These are phyloP conservation scores for Cicer pinnatifidum DNA, from an alignment of 306 rosid species.

Conservation along the genomic window DNA sequence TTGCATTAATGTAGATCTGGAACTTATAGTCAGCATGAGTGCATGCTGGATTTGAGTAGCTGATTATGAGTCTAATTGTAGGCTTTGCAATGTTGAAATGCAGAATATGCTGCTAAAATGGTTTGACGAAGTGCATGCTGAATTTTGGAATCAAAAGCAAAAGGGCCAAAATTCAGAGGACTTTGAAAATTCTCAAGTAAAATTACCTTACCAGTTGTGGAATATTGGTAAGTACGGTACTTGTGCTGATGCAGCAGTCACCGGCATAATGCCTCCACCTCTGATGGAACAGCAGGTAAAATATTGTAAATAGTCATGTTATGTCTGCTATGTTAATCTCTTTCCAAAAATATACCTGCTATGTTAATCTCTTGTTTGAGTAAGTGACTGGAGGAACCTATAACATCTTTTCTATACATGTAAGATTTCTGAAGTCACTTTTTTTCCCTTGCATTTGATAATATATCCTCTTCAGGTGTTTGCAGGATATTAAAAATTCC, in stretches of 20 bases:
- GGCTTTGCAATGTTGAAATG: constrained; percentile 47
- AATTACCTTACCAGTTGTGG: constrained; percentile 82
- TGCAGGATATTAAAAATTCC: constrained; percentile 13
- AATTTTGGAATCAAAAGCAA: constrained; percentile 63
- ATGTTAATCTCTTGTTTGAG: too few species aligned
- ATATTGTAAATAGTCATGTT: constrained; percentile 2
- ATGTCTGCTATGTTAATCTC: not conserved
- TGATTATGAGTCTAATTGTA: constrained; percentile 42
- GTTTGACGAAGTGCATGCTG: constrained; percentile 71
- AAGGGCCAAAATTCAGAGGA: constrained; percentile 57
- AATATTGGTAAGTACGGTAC: constrained; percentile 82
- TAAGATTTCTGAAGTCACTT: constrained; percentile 10
- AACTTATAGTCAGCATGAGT: constrained; percentile 1
- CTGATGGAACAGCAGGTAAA: constrained; percentile 92
- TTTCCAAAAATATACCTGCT: too few species aligned
- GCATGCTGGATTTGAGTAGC: constrained; percentile 29
- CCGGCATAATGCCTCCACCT: constrained; percentile 98
- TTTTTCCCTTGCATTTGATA: constrained; percentile 7
- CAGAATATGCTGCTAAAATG: constrained; percentile 82
- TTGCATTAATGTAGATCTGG: not conserved
- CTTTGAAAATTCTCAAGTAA: constrained; percentile 57
- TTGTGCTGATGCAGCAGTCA: constrained; percentile 92
- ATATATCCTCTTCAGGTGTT: constrained; percentile 20
- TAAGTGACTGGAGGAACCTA: constrained; percentile 17
- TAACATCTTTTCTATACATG: constrained; percentile 1